Base-by-base conservation (phyloP, 768 basidiomycete genomes). In the Mycena galericulata region DNA sequence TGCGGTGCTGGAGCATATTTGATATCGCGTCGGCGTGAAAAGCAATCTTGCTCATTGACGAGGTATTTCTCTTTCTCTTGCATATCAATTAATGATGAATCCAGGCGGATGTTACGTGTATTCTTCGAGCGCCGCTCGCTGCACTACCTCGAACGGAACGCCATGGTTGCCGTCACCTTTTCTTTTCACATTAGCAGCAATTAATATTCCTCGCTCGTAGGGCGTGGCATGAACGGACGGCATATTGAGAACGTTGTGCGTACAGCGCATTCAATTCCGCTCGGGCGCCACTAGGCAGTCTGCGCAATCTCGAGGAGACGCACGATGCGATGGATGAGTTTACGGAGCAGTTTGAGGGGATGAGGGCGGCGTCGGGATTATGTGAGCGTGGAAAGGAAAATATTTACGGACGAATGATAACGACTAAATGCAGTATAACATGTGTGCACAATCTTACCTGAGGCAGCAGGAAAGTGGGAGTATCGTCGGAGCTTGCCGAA, bases 201-300 rank as follows among this genome's bases (percentile, higher is more conserved):
- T 77, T 26, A 77, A 65, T 41, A 73, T 74, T 47, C 67, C 75
- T 41, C 73, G 47, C 79, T 91, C 9, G 86, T 87, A 3, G 79
- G 78, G 75, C 81, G 85, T 68, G 81, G 85, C 46, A 81, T 91
- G 65, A 91, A 91, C 72, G 90, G 90, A 12, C 73, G 89, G 46
- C 88, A 90, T 78, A 90, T 91, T 74, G 91, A 90, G 85, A 91
- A 92, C 69, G 88, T 87, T 8, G 87, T 87, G 26, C 81, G 87
- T 68, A 91, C 89, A 2, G 90, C 90, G n/a, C 84, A 86, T 61
- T 87, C 88, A 56, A 80, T 91, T 32, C 89, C 90, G 18, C 65
- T 80, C 6, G 87, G 84, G 0, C 76, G 85, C 22, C 80, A 82
- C 38, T 83, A 88, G 77, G 76, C 74, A 47, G 78, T n/a, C 86